These are phyloP conservation scores for Monilinia vaccinii-corymbosi DNA, from an alignment of 2,329 filamentous ascomycete species.

Conservation along the genomic window DNA sequence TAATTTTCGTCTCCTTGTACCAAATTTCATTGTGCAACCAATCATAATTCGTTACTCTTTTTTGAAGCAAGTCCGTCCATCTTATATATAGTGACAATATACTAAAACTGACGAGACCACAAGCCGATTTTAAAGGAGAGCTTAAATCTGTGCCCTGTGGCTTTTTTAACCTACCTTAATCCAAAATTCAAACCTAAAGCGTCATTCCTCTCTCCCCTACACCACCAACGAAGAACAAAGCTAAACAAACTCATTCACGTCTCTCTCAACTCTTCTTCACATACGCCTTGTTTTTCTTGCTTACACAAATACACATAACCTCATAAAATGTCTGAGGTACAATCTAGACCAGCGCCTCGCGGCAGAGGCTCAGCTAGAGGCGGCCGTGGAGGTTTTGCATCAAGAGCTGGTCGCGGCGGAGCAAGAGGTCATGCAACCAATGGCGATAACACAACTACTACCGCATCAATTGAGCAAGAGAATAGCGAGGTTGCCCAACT, in stretches of 20 bases:
- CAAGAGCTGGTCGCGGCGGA: slow-evolving; percentile 61
- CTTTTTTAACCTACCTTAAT: slow-evolving; percentile 2
- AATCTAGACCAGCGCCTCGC: slow-evolving; percentile 75
- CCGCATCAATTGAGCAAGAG: slow-evolving; percentile 55
- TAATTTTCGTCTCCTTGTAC: background rate
- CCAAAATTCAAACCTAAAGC: slow-evolving; percentile 6
- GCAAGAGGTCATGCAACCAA: slow-evolving; percentile 55
- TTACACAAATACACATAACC: slow-evolving; percentile 19
- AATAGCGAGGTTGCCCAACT: slow-evolving; percentile 86
- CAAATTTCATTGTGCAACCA: background rate
- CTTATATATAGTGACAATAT: too few relatives aligned
- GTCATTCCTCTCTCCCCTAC: slow-evolving; percentile 7
- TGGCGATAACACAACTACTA: slow-evolving; percentile 56
- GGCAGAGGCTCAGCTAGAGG: slow-evolving; percentile 87
- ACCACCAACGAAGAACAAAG: background rate
- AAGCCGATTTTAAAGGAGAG: slow-evolving; percentile 10
- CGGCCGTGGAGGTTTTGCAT: slow-evolving; percentile 66
- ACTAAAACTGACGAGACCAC: slow-evolving; percentile 1
- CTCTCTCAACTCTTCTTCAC: slow-evolving; percentile 12
- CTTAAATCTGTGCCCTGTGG: slow-evolving; percentile 11
- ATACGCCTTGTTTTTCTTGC: slow-evolving; percentile 16
- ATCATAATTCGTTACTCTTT: background rate
- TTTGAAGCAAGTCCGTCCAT: background rate
- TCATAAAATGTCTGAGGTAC: slow-evolving; percentile 72
- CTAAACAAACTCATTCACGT: slow-evolving; percentile 8